Percentiles rank a stretch among this genome's conserved stretches.
Evolutionary conservation across 768 basidiomycete genomes (phyloP).

Genomic region (Filobasidium floriforme): DNA sequence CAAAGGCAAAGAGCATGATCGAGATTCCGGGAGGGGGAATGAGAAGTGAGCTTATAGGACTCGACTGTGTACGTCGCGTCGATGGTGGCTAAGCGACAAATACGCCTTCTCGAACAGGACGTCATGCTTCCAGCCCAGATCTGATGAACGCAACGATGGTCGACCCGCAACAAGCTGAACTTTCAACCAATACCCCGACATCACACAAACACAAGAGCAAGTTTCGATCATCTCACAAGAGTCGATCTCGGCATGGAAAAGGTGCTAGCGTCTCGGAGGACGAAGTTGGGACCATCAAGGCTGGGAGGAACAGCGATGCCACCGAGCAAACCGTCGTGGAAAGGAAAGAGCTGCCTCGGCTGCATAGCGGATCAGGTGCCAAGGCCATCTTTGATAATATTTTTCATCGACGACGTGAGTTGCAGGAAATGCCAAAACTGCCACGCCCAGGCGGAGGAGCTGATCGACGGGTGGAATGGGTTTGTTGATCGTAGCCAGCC

Average conservation of each 20-base stretch:
- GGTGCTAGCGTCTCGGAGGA: constrained; percentile 9
- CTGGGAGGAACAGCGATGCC: neutral
- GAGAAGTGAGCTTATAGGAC: neutral
- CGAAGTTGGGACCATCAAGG: neutral
- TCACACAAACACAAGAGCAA: constrained; percentile 3
- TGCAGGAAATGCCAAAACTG: no score
- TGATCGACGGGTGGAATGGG: no score
- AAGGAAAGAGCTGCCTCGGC: constrained; percentile 9
- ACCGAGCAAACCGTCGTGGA: neutral
- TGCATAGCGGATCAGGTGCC: constrained; percentile 17
- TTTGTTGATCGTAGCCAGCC: neutral
- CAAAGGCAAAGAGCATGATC: constrained; percentile 15
- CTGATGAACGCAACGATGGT: neutral
- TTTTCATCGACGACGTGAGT: constrained; percentile 21
- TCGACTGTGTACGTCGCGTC: no score
- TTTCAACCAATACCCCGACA: constrained; percentile 4
- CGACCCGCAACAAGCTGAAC: neutral
- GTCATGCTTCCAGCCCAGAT: constrained; percentile 15
- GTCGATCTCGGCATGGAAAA: neutral
- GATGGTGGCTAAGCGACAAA: neutral
- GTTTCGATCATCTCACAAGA: neutral
- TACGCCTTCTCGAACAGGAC: constrained; percentile 6
- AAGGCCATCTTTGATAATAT: constrained; percentile 15
- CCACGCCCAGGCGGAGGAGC: no score
- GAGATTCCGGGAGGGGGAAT: neutral